Percentiles rank a stretch among this genome's conserved stretches.
Evolutionary conservation across 116 monocot species (phyloP).

Genomic region (Iris pallida): DNA sequence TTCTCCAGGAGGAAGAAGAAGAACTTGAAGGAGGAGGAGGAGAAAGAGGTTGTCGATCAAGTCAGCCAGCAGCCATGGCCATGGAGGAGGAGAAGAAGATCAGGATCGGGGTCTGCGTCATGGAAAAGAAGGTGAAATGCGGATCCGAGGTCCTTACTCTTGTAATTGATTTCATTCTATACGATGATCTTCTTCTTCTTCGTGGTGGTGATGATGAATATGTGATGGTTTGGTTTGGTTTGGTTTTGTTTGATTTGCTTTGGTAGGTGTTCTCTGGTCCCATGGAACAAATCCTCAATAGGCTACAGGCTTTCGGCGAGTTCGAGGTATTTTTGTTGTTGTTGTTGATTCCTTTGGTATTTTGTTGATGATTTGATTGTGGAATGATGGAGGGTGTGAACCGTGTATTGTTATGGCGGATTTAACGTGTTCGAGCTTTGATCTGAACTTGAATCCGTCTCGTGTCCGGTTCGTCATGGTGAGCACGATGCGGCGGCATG

Average conservation of each 20-base stretch:
- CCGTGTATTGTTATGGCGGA: too few relatives aligned
- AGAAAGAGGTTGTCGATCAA: too few relatives aligned
- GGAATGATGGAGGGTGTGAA: background rate
- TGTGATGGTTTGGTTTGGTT: too few relatives aligned
- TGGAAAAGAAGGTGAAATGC: conserved; percentile 99
- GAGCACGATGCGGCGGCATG: too few relatives aligned
- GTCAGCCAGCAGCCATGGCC: conserved; percentile 1
- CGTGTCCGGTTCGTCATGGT: too few relatives aligned
- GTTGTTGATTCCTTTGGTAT: background rate
- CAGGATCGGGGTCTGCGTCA: conserved; percentile 95
- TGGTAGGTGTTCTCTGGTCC: conserved; percentile 75
- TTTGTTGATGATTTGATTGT: background rate
- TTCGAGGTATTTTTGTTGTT: conserved; percentile 60
- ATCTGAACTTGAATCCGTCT: too few relatives aligned
- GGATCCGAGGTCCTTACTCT: conserved; percentile 37
- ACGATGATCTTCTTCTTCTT: background rate
- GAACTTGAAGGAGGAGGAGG: too few relatives aligned
- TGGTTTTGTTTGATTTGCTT: conserved; percentile 1
- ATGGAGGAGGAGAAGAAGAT: conserved; percentile 36
- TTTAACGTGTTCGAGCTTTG: too few relatives aligned
- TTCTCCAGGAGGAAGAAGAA: too few relatives aligned
- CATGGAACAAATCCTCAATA: conserved; percentile 84
- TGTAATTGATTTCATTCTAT: too few relatives aligned
- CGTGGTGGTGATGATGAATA: background rate
- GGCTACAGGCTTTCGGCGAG: conserved; percentile 91